Evolutionary conservation across 1,284 basidiomycete species (phyloP).

Genomic region (Cutaneotrichosporon spelunceum): DNA sequence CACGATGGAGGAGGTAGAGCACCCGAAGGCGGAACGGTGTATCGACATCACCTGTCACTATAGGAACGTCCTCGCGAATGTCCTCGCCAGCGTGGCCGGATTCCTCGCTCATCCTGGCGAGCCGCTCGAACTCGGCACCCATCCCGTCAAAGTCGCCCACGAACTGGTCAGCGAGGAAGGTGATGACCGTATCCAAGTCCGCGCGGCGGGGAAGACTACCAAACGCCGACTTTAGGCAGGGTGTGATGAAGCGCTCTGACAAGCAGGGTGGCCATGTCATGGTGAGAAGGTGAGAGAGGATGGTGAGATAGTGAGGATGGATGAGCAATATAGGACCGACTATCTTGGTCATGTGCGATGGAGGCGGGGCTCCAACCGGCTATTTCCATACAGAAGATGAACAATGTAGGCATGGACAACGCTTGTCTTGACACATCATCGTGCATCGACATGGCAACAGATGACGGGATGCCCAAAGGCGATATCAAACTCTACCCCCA

Average conservation of each 20-base stretch:
- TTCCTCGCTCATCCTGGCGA: background rate
- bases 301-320: background rate
- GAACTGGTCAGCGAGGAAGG: background rate
- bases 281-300: background rate
- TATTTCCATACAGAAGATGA: background rate
- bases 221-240: background rate
- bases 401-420: too few species aligned
- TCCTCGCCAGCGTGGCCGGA: too few species aligned
- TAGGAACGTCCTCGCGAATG: too few species aligned
- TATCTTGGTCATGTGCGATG: background rate
- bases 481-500: constrained; percentile 21
- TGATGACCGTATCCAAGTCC: background rate
- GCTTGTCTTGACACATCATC: too few species aligned
- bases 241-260: background rate
- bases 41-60: background rate
- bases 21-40: background rate
- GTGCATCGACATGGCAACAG: too few species aligned
- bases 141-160: background rate
- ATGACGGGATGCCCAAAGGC: too few species aligned
- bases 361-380: background rate
- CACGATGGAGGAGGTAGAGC: background rate
- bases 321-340: background rate
- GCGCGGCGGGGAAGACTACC: background rate
- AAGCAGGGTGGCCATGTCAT: background rate
- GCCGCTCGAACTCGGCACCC: background rate